Percentiles rank a stretch among this genome's conserved stretches.
phyloP scores from a whole-genome alignment of 768 basidiomycete species.

The Ephemerocybe angulata region DNA sequence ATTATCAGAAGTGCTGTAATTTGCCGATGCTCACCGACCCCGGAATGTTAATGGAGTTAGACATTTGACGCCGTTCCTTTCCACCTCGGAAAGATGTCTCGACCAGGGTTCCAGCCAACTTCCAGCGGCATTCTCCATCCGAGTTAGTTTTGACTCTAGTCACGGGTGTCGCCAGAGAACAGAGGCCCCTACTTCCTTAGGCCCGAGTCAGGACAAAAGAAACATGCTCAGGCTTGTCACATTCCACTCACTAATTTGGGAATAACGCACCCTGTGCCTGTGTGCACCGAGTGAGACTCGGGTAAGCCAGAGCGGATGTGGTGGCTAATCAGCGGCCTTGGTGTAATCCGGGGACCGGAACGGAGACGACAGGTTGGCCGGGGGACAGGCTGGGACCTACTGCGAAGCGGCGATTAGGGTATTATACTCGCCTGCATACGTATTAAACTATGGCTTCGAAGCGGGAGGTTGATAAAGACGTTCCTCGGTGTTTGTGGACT shows the following conservation, averaged over 20 bases:
- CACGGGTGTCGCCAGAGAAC: not conserved
- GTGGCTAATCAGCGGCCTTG: too few relatives aligned
- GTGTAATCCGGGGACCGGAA: too few relatives aligned
- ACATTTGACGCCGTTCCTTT: slow-evolving; percentile 3
- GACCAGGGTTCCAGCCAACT: not conserved
- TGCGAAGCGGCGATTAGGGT: not conserved
- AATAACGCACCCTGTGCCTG: too few relatives aligned
- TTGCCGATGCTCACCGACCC: not conserved
- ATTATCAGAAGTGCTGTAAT: not conserved
- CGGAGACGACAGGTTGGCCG: too few relatives aligned
- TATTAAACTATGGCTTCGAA: not conserved
- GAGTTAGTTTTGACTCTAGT: not conserved
- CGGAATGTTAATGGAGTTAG: slow-evolving; percentile 3
- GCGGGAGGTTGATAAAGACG: not conserved
- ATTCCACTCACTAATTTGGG: too few relatives aligned
- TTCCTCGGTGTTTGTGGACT: slow-evolving; percentile 11
- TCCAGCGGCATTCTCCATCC: not conserved
- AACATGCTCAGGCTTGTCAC: too few relatives aligned
- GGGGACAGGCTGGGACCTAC: not conserved
- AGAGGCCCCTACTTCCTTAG: not conserved
- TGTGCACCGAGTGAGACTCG: too few relatives aligned
- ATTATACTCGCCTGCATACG: not conserved
- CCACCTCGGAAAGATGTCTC: slow-evolving; percentile 4
- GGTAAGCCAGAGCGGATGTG: too few relatives aligned
- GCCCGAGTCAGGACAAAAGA: too few relatives aligned